Base-by-base conservation (phyloP, 805 yeast genomes). In the Suhomyces sp. region DNA sequence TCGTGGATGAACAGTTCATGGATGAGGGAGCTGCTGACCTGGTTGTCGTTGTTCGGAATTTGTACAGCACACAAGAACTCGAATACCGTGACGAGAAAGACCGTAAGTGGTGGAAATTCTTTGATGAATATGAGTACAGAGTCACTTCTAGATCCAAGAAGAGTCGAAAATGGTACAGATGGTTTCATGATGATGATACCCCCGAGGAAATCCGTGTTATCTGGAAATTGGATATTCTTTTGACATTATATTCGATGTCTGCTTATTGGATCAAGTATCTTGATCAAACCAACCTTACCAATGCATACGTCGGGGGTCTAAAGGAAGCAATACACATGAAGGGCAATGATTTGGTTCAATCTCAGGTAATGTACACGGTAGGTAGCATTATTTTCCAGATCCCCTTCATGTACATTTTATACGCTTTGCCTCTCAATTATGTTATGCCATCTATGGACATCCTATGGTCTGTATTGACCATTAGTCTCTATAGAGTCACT, bases 51-150 rank as follows among this genome's bases (percentile, higher is more conserved):
- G n/a, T n/a, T n/a, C n/a, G n/a, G n/a, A n/a, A n/a, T n/a, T n/a
- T n/a, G n/a, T n/a, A n/a, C n/a, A n/a, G n/a, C 28, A 25, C 17
- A 6, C 17, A 6, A 17, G 29, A 8, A 2, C n/a, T 26, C 5
- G 78, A 73, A 46, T 68, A 64, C 44, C 54, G 79, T 41, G 80
- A 75, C 47, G 79, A 74, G 49, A 76, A 77, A 5, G 46, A 68
- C 35, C 59, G 77, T 34, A 63, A 68, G 15, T 74, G 78, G 74
- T 70, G 63, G 63, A 63, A 61, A 19, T 71, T 57, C 39, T 73
- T 73, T 26, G 61, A 58, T 36, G 62, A 58, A 41, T 58, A 51
- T 36, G 63, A 57, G 36, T 54, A 58, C 38, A 36, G 62, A 13
- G 26, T 36, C 23, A 50, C 49, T 21, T 42, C 30, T 14, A 20